phyloP scores from a whole-genome alignment of 805 yeast genomes.

The Metschnikowia lochheadii region DNA sequence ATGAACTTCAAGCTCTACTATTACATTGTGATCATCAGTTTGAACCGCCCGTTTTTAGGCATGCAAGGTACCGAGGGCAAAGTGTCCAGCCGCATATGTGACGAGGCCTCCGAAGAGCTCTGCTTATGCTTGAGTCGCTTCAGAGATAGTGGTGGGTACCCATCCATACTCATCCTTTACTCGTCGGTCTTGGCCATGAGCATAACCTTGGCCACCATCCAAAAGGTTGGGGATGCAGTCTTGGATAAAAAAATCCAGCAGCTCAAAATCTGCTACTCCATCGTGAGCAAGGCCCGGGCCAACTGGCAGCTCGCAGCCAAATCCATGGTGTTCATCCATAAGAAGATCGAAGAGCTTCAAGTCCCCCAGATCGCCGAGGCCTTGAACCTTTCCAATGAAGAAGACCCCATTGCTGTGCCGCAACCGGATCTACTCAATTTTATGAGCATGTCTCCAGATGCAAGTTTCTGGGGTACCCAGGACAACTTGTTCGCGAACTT shows the following conservation, averaged over 20 bases:
- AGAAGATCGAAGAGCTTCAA: slow-evolving; percentile 9
- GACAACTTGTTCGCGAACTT: slow-evolving; percentile 16
- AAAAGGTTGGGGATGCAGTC: not conserved
- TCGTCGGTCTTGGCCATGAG: slow-evolving; percentile 16
- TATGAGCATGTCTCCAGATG: slow-evolving; percentile 8
- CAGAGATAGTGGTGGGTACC: slow-evolving; percentile 8
- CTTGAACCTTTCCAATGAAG: slow-evolving; percentile 7
- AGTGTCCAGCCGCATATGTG: slow-evolving; percentile 9
- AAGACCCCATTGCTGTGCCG: slow-evolving; percentile 2
- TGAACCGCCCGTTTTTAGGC: slow-evolving; percentile 14
- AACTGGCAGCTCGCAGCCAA: slow-evolving; percentile 18
- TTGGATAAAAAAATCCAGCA: slow-evolving; percentile 5
- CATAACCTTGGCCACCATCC: slow-evolving; percentile 10
- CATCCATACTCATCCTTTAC: slow-evolving; percentile 15
- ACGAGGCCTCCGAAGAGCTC: slow-evolving; percentile 14
- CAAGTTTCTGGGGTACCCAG: slow-evolving; percentile 9
- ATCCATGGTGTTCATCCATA: slow-evolving; percentile 12
- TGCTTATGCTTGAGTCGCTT: slow-evolving; percentile 11
- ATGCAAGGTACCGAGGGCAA: slow-evolving; percentile 1
- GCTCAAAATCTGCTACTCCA: slow-evolving; percentile 9
- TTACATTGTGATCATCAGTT: slow-evolving; percentile 16
- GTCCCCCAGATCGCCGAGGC: slow-evolving; percentile 7
- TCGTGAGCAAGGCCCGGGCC: slow-evolving; percentile 13
- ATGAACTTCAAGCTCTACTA: slow-evolving; percentile 16
- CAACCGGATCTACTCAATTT: slow-evolving; percentile 8